Base-by-base conservation (phyloP, 371 early-diverging fungal genomes). In the Phascolomyces articulosus region DNA sequence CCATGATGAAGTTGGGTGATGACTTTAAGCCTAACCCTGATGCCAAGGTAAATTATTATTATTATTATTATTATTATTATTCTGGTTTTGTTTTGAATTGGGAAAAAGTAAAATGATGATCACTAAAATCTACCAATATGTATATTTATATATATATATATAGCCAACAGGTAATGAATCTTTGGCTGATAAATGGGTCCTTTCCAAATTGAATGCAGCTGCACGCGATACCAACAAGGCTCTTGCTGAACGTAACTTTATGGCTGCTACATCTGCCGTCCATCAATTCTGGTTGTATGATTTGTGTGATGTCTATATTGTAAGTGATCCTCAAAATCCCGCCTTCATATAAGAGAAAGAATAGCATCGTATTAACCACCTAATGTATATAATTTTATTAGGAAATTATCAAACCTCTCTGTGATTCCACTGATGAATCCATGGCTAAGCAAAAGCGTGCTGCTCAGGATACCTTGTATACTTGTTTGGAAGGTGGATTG, bases 211-310 rank as follows among this genome's bases (percentile, higher is more conserved):
- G 64, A 96, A 96, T 85, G 75, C 79, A 44, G 92, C 95, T 61
- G 88, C 91, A 21, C 79, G 83, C 54, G 92, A 95, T 55, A 78
- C 88, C 64, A 95, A 93, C 81, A 75, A 84, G 63, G 80, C 84
- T 20, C 73, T 99, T 29, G 87, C 89, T 15, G 86, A 89, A 60
- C 93, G 93, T 74, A 97, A 98, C 87, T 98, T 99, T 72, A 98
- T 98, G 98, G 78, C 73, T 62, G 98, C 97, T 7, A 97, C 99
- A 2, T 87, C 86, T 31, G 90, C 93, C 28, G 80, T 97, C 40
- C 90, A 99, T 82, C 87, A 90, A 68, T 99, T 99, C 87, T 96
- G 98, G 95, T 79, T 98, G 63, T 93, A 97, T 70, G 98, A 98
- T 53, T 90, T 99, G 23, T 99, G 99, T 78, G 99, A 99, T 80